These are phyloP conservation scores for Stemphylium beticola DNA, from an alignment of 2,329 filamentous ascomycete species.

Conservation along the genomic window DNA sequence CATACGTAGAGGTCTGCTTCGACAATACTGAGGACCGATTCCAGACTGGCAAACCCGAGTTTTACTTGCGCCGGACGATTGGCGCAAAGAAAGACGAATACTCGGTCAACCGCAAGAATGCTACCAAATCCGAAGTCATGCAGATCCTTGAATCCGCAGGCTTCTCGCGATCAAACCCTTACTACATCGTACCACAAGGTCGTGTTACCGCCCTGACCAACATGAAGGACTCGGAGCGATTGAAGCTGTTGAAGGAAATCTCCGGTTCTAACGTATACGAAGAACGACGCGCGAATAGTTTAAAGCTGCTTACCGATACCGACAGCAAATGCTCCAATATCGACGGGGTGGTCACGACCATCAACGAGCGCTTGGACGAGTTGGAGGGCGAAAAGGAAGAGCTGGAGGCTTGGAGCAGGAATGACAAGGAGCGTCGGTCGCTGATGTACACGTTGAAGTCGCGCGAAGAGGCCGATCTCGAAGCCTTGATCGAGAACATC, in stretches of 20 bases:
- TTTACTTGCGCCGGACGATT: conserved; percentile 90
- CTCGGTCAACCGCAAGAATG: conserved; percentile 94
- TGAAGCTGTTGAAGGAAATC: conserved; percentile 95
- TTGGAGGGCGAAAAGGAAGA: conserved; percentile 98
- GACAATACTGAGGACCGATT: conserved; percentile 97
- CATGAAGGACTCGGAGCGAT: conserved; percentile 93
- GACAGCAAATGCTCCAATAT: conserved; percentile 95
- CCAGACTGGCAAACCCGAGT: conserved; percentile 87
- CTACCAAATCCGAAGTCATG: conserved; percentile 91
- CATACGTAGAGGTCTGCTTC: conserved; percentile 99
- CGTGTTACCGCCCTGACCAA: conserved; percentile 95
- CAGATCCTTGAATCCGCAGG: conserved; percentile 94
- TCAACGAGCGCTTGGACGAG: conserved; percentile 86
- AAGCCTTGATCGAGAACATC: conserved; percentile 78
- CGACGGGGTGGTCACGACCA: conserved; percentile 88
- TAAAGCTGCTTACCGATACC: conserved; percentile 97
- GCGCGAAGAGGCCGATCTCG: conserved; percentile 81
- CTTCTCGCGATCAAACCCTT: conserved; percentile 96
- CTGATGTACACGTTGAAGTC: conserved; percentile 95
- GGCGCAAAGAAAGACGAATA: conserved; percentile 99
- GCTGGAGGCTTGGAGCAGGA: conserved; percentile 89
- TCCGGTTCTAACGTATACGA: conserved; percentile 98
- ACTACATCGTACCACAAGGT: conserved; percentile 98
- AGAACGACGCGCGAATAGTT: conserved; percentile 83
- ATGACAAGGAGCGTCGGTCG: conserved; percentile 88